Conservation (phyloP, 345 rosid species). For the Linum tenue region DNA sequence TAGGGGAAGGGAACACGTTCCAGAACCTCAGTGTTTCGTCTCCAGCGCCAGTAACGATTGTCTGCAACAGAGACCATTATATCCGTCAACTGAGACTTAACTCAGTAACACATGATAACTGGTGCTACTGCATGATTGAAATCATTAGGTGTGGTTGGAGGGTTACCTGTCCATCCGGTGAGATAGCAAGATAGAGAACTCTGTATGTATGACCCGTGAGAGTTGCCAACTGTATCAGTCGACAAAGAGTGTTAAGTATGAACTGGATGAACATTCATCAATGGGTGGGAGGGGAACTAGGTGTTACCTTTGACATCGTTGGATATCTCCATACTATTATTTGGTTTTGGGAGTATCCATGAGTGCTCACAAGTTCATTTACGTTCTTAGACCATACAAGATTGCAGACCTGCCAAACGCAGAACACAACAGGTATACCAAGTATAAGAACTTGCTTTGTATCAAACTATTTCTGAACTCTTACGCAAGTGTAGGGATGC, state of each 20-base stretch:
- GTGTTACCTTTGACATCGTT: conserved; percentile 71
- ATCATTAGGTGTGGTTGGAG: background rate
- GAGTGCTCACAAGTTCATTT: conserved; percentile 97
- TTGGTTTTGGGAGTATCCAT: conserved; percentile 98
- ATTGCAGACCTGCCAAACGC: conserved; percentile 67
- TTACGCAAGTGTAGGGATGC: background rate
- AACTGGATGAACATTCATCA: background rate
- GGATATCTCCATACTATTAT: conserved; percentile 98
- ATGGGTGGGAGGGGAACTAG: background rate
- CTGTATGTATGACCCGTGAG: conserved; percentile 90
- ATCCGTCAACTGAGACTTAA: background rate
- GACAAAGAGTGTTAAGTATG: conserved; percentile 9
- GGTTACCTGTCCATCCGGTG: conserved; percentile 97
- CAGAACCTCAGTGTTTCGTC: conserved; percentile 96
- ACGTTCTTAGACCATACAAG: conserved; percentile 98
- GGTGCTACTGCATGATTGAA: background rate
- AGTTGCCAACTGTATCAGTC: conserved; percentile 67
- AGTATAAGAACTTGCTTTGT: too few species aligned
- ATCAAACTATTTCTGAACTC: background rate
- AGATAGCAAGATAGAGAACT: conserved; percentile 96
- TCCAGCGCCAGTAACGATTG: conserved; percentile 98
- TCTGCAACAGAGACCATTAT: conserved; percentile 33
- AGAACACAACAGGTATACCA: background rate
- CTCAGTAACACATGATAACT: background rate
- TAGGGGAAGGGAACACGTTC: conserved; percentile 95